A percentile compares a stretch with the other conserved stretches of the same genome.
phyloP scores from a whole-genome alignment of 2,329 filamentous ascomycete species.

The Delphinella strobiligena region DNA sequence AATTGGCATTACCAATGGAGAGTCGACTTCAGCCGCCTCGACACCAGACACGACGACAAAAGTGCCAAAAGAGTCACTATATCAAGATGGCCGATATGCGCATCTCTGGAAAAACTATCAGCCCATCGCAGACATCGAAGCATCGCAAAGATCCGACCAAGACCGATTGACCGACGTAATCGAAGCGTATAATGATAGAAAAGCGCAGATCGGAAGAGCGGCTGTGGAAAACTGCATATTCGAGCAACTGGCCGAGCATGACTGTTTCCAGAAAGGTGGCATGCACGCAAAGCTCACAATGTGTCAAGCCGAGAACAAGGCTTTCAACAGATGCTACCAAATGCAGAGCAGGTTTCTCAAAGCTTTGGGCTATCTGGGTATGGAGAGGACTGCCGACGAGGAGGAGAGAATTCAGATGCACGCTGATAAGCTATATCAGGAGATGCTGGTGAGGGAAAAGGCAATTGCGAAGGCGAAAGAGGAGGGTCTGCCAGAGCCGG shows the following conservation, averaged over 20 bases:
- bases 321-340: conserved; percentile 76
- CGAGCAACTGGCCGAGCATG: conserved; percentile 70
- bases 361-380: conserved; percentile 72
- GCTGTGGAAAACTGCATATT: conserved; percentile 89
- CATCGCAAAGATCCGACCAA: conserved; percentile 58
- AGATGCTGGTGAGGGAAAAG: conserved; percentile 72
- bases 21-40: conserved; percentile 13
- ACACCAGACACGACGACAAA: conserved; percentile 13
- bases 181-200: conserved; percentile 73
- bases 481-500: conserved; percentile 40
- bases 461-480: conserved; percentile 58
- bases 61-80: conserved; percentile 45
- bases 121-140: conserved; percentile 57
- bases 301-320: conserved; percentile 65
- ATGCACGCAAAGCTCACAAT: conserved; percentile 60
- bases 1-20: conserved; percentile 13
- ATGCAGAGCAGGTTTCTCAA: conserved; percentile 88
- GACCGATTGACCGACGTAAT: conserved; percentile 72
- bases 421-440: conserved; percentile 79
- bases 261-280: conserved; percentile 67
- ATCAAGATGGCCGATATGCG: conserved; percentile 61
- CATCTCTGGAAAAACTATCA: conserved; percentile 89
- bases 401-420: conserved; percentile 90
- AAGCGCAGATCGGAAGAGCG: conserved; percentile 62
- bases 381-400: conserved; percentile 51